phyloP scores from a whole-genome alignment of 306 rosid species.

The Oemleria cerasiformis region DNA sequence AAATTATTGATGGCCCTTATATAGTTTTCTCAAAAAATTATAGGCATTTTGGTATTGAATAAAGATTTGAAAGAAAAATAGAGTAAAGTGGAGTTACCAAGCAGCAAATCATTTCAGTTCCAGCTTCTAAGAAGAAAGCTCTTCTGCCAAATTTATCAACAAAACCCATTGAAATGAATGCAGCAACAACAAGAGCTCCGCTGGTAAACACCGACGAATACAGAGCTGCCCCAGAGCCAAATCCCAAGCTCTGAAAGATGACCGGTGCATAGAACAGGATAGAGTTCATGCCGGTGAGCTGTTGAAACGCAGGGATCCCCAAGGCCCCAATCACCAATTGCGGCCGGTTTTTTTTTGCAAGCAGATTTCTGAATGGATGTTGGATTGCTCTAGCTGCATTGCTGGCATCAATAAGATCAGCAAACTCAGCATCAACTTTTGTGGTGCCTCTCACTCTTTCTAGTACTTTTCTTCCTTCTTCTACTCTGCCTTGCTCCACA shows the following conservation, averaged over 20 bases:
- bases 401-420: slow-evolving; percentile 86
- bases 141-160: slow-evolving; percentile 92
- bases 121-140: slow-evolving; percentile 90
- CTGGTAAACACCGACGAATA: slow-evolving; percentile 78
- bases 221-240: slow-evolving; percentile 75
- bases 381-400: slow-evolving; percentile 54
- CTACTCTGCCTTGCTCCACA: slow-evolving; percentile 70
- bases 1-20: too few species aligned
- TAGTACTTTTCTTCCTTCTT: slow-evolving; percentile 65
- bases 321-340: slow-evolving; percentile 89
- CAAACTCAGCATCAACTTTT: slow-evolving; percentile 82
- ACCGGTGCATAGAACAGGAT: slow-evolving; percentile 98
- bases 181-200: slow-evolving; percentile 74
- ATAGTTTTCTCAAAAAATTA: not conserved
- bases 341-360: slow-evolving; percentile 71
- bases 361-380: slow-evolving; percentile 68
- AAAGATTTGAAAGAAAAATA: not conserved
- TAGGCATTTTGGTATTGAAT: not conserved
- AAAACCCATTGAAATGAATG: slow-evolving; percentile 75
- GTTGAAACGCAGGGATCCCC: slow-evolving; percentile 95
- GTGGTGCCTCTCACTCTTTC: slow-evolving; percentile 83
- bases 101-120: slow-evolving; percentile 84
- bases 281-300: slow-evolving; percentile 92
- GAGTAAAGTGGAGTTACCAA: slow-evolving; percentile 47
- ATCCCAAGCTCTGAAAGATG: slow-evolving; percentile 90